Base-by-base conservation (phyloP, 257 asterid species). In the Solanum clarkiae region DNA sequence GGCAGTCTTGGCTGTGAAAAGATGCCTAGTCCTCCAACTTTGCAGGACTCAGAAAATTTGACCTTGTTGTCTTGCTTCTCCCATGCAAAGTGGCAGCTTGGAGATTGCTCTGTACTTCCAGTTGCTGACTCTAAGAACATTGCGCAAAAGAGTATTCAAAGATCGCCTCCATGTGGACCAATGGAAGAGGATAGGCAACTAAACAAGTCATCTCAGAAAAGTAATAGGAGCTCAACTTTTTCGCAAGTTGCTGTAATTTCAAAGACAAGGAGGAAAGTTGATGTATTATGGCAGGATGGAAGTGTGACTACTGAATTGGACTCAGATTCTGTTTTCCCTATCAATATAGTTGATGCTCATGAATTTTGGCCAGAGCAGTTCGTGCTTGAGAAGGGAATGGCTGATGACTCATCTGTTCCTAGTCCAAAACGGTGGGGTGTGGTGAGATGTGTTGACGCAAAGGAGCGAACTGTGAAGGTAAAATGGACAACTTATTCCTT, bases 231-330 rank as follows among this genome's bases (percentile, higher is more conserved):
- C 81, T 87, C 85, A 84, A 75, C 82, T 84, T 80, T 83, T 83
- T 92, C 87, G 69, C 91, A 91, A 62, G 86, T 93, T 71, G 95
- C 89, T 75, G 95, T 92, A 84, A 91, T 97, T 77, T 90, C 88
- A 9, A 93, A 89, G 93, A 93, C 93, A 20, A 95, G 88, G 91
- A 91, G 93, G 47, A 94, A 88, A 85, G 91, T 95, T 40, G 96
- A 95, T 75, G 95, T 97, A 32, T 92, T 88, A 44, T 97, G 99
- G 99, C 99, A 97, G 88, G 98, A 97, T 62, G 98, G 98, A 42
- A 92, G 94, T 86, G 84, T 71, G 84, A 92, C 98, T 10, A 4
- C 71, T 24, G 96, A 93, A 26, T 85, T 93, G 75, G 96, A 92
- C 87, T 92, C 98, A 3, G 86, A 86, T 84, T 90, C 91, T 82